Percentiles rank a stretch among this genome's conserved stretches.
phyloP scores from a whole-genome alignment of 805 yeast genomes.

The Yamadazyma paraphyllophila region DNA sequence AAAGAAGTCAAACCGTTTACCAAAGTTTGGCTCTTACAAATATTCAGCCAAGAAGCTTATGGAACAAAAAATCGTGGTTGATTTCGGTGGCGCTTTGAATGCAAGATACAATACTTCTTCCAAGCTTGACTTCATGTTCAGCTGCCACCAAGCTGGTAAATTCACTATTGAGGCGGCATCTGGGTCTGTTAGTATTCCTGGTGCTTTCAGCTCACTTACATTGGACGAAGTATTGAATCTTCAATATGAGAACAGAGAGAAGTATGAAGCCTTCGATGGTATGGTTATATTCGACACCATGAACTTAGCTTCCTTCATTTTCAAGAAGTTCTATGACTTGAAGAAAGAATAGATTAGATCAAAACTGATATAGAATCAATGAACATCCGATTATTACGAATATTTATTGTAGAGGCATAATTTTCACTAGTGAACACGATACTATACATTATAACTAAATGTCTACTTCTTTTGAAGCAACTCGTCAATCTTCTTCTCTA shows the following conservation, averaged over 20 bases:
- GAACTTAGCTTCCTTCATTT: constrained; percentile 63
- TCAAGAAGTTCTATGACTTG: constrained; percentile 70
- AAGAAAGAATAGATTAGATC: constrained; percentile 21
- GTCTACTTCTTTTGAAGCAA: constrained; percentile 41
- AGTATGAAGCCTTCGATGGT: constrained; percentile 60
- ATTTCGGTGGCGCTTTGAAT: constrained; percentile 52
- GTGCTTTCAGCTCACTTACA: constrained; percentile 54
- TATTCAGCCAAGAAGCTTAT: constrained; percentile 71
- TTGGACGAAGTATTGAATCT: constrained; percentile 69
- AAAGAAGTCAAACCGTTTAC: constrained; percentile 62
- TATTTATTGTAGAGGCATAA: neutral
- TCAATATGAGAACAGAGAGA: constrained; percentile 66
- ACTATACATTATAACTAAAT: neutral
- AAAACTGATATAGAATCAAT: neutral
- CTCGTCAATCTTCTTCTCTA: constrained; percentile 62
- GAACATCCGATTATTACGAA: neutral
- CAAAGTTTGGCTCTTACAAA: constrained; percentile 74
- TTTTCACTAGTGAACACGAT: neutral
- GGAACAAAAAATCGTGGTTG: constrained; percentile 67
- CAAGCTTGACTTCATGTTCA: constrained; percentile 69
- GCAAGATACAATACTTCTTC: constrained; percentile 47
- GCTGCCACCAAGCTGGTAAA: constrained; percentile 69
- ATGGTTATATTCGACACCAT: constrained; percentile 69
- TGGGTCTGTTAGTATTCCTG: constrained; percentile 66
- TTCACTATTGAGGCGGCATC: constrained; percentile 74